Evolutionary conservation across 2,329 filamentous ascomycete genomes (phyloP).

Genomic region (Escovopsis sp.): DNA sequence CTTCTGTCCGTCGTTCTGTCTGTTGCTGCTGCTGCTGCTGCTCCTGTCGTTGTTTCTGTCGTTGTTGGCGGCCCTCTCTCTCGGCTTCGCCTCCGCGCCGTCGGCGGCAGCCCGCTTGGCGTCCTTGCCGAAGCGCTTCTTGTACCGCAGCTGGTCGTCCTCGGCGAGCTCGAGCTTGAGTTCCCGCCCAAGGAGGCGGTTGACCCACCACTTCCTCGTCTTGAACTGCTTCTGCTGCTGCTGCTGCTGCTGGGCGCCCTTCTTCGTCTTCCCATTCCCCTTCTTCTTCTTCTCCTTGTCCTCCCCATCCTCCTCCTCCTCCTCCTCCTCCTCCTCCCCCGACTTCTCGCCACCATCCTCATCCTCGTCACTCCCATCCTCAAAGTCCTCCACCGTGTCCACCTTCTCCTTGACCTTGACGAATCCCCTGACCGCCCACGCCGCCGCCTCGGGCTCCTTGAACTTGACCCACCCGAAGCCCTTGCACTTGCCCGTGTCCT

Average conservation of each 20-base stretch:
- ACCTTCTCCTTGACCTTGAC: slow-evolving; percentile 53
- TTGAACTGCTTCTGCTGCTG: slow-evolving; percentile 34
- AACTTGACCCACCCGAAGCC: slow-evolving; percentile 95
- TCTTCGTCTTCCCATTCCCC: too few species aligned
- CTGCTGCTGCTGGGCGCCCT: too few species aligned
- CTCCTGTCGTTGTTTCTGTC: slow-evolving; percentile 9
- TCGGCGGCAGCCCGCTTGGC: slow-evolving; percentile 22
- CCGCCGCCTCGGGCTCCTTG: slow-evolving; percentile 58
- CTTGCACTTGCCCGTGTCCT: slow-evolving; percentile 95
- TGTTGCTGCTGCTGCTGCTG: slow-evolving; percentile 8
- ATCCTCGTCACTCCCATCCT: slow-evolving; percentile 29
- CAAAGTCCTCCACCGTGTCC: slow-evolving; percentile 46
- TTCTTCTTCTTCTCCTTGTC: too few species aligned
- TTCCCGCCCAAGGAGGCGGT: slow-evolving; percentile 62
- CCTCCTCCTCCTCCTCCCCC: slow-evolving; percentile 16
- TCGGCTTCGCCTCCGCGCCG: slow-evolving; percentile 16
- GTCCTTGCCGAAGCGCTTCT: slow-evolving; percentile 81
- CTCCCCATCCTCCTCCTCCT: slow-evolving; percentile 11
- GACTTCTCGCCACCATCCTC: slow-evolving; percentile 30
- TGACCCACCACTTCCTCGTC: slow-evolving; percentile 67
- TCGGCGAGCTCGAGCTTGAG: slow-evolving; percentile 89
- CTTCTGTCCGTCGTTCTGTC: slow-evolving; percentile 9
- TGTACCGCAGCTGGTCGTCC: slow-evolving; percentile 75
- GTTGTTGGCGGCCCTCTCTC: slow-evolving; percentile 20
- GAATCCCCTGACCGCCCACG: slow-evolving; percentile 59